These are phyloP conservation scores for Glonium stellatum DNA, from an alignment of 495 filamentous ascomycete species.

Conservation along the genomic window DNA sequence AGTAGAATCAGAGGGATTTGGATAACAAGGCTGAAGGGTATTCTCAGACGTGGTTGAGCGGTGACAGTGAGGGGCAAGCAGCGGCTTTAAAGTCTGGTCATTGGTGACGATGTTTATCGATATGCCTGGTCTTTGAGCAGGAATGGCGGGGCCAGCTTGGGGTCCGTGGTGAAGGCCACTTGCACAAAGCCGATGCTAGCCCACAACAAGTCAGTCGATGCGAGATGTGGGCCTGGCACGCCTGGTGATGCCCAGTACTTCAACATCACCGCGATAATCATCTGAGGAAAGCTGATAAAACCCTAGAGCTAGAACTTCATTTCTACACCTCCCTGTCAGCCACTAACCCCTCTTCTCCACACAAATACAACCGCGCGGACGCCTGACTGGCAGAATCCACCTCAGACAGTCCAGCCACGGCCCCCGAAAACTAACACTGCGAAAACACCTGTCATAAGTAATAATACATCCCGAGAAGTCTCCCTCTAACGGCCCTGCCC, in stretches of 20 bases:
- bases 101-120: conserved; percentile 1
- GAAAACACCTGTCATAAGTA: neutral
- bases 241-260: neutral
- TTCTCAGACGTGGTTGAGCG: neutral
- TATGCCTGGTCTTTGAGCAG: neutral
- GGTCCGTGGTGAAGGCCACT: neutral
- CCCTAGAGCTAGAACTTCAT: neutral
- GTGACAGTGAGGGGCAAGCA: neutral
- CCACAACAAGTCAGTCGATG: neutral
- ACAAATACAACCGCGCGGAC: neutral
- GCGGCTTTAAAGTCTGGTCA: neutral
- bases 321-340: neutral
- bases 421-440: neutral
- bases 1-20: neutral
- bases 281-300: neutral
- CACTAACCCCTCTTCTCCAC: neutral
- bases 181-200: conserved; percentile 1
- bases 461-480: neutral
- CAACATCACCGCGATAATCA: neutral
- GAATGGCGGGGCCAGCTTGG: neutral
- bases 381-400: neutral
- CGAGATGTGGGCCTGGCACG: too few species aligned
- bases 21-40: neutral
- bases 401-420: neutral
- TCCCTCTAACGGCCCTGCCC: neutral